Base-by-base conservation (phyloP, 768 basidiomycete species). In the Tephrocybe sp. region DNA sequence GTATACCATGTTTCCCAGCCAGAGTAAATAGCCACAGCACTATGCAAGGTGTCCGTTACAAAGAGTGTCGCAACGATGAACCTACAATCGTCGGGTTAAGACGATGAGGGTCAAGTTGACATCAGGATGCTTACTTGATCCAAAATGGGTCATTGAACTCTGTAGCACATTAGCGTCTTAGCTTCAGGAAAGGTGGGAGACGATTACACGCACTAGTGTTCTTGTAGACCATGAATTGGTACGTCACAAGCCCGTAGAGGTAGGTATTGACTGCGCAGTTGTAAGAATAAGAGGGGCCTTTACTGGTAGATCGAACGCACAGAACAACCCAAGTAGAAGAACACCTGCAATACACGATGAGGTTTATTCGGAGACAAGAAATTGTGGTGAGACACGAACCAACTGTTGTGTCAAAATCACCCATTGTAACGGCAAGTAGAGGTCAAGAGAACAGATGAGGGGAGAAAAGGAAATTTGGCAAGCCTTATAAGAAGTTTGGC, bases 201-300 rank as follows among this genome's bases (percentile, higher is more conserved):
- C 36, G 53, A 51, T n/a, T n/a, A 28, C 5, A 49, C 64, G 15
- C 44, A 65, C 65, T 67, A 15, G 64, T 52, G 44, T 54, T 57
- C 35, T 55, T 52, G 43, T 74, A 74, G 7, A 60, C 56, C 12
- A 63, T 53, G 52, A 73, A 74, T 44, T 74, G 73, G 52, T 68
- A 73, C 0, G 61, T 62, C 49, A 74, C 72, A 13, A 72, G 60
- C 0, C 72, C 73, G 46, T 69, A 64, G 8, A 64, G 50, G 22
- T 59, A 64, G 24, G 63, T 64, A 44, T 64, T 64, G 39, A 64
- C 63, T 64, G 35, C 18, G 30, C 9, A 19, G 35, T 24, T 12
- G 37, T 27, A 21, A 34, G 37, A 36, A 6, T 31, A 39, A 31
- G 15, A 18, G 31, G 19, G 31, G 40, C 11, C n/a, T n/a, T 22